phyloP scores from a whole-genome alignment of 1,284 basidiomycete genomes.

The Chiua sp. region DNA sequence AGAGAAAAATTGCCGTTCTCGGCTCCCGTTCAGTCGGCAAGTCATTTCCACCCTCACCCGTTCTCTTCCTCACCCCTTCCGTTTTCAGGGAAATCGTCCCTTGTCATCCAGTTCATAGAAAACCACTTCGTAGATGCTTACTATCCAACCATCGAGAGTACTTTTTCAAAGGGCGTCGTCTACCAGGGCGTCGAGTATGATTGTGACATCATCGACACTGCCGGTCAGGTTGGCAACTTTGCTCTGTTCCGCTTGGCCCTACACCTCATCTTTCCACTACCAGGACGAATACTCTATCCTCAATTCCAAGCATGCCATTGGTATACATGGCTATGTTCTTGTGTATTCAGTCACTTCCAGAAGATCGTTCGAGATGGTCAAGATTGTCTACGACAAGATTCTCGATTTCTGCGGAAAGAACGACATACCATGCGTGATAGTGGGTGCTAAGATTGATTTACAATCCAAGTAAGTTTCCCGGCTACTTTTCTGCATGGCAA shows the following conservation, averaged over 20 bases:
- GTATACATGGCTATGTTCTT: constrained; percentile 86
- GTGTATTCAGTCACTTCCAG: constrained; percentile 96
- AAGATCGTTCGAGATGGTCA: constrained; percentile 96
- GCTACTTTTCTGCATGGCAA: constrained; percentile 14
- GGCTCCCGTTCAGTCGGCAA: constrained; percentile 82
- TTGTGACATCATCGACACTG: constrained; percentile 99
- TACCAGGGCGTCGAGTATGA: constrained; percentile 89
- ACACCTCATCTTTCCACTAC: neutral
- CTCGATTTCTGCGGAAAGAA: constrained; percentile 91
- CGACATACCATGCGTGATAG: constrained; percentile 94
- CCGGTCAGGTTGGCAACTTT: constrained; percentile 73
- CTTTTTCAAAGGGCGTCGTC: constrained; percentile 84
- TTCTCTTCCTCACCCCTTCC: constrained; percentile 19
- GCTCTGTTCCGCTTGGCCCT: neutral
- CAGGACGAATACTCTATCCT: constrained; percentile 87
- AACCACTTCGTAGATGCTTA: constrained; percentile 79
- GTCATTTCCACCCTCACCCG: constrained; percentile 26
- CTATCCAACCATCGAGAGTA: constrained; percentile 95
- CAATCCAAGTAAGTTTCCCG: constrained; percentile 60
- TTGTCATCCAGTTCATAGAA: constrained; percentile 78
- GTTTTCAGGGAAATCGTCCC: constrained; percentile 75
- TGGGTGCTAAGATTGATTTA: constrained; percentile 95
- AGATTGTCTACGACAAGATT: constrained; percentile 98
- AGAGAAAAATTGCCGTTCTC: constrained; percentile 85
- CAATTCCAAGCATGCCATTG: constrained; percentile 82